These are phyloP conservation scores for Boletus rufocinnamomeus DNA, from an alignment of 768 basidiomycete genomes.

Conservation along the genomic window DNA sequence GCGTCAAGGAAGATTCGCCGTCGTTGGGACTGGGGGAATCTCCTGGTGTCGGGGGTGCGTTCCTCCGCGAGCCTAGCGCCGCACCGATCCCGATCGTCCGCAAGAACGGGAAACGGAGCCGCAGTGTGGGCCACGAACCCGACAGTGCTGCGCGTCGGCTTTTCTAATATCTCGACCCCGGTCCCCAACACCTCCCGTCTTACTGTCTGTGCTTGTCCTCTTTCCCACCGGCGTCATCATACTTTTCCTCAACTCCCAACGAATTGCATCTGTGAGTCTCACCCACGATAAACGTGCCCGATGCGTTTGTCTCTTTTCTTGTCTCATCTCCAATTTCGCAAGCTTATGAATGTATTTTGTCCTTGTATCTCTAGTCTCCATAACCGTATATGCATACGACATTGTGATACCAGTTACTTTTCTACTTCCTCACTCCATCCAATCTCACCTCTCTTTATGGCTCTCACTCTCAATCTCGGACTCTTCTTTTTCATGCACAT, in stretches of 20 bases:
- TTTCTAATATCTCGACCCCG: constrained; percentile 14
- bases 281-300: not conserved
- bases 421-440: not conserved
- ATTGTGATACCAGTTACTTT: constrained; percentile 11
- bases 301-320: constrained; percentile 2
- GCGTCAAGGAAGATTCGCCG: constrained; percentile 13
- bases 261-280: constrained; percentile 23
- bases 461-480: not conserved
- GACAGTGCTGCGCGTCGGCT: constrained; percentile 13
- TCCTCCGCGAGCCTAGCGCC: constrained; percentile 31
- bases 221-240: not conserved
- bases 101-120: constrained; percentile 28
- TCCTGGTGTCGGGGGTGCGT: constrained; percentile 13
- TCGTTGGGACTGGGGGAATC: constrained; percentile 10
- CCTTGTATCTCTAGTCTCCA: constrained; percentile 20
- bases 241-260: not conserved
- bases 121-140: constrained; percentile 29
- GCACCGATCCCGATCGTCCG: constrained; percentile 27
- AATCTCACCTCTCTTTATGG: not conserved
- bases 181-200: not conserved
- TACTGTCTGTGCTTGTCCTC: not conserved
- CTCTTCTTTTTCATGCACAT: no score
- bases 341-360: constrained; percentile 19
- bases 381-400: constrained; percentile 3
- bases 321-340: not conserved